Base-by-base conservation (phyloP, 352 stramenopile species). In the Phytophthora cajani region DNA sequence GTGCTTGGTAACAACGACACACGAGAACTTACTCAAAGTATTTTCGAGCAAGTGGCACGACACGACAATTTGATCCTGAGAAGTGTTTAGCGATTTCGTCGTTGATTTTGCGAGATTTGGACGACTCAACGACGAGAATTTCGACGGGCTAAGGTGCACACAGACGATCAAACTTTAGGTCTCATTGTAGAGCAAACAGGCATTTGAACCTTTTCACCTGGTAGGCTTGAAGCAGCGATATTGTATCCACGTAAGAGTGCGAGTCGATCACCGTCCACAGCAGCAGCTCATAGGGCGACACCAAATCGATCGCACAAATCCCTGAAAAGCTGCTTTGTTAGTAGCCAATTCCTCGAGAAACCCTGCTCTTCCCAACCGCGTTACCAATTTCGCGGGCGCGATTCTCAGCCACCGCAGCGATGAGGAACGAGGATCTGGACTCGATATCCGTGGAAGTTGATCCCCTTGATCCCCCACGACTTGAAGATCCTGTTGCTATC, bases 261-360 rank as follows among this genome's bases (percentile, higher is more conserved):
- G 87, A 92, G 61, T 94, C 87, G 53, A 94, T 92, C 47, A 94
- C 72, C 19, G 75, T 92, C 87, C 87, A 94, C 9, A 94, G 67
- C 8, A 94, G 61, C 16, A 94, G 55, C 60, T 94, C 87, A 49
- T 92, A 84, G 6, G 87, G 87, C 12, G 85, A 80, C 14, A 76
- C 64, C 55, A 94, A 78, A 58, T 94, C 87, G 30, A 94, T 82
- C 7, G 86, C 86, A 63, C 84, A 91, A 14, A 94, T 88, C 12
- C 87, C 87, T 76, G 19, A 6, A 0, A 9, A 64, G 46, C n/a
- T 19, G 9, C 47, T 17, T 47, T 5, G 23, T 40, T 14, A 16
- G 53, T 30, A 77, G 38, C 9, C 25, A 10, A 19, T 10, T 8
- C 49, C 38, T 38, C 23, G 40, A 30, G n/a, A n/a, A 40, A 3